Base-by-base conservation (phyloP, 1,284 basidiomycete genomes). In the Tremellales sp. region DNA sequence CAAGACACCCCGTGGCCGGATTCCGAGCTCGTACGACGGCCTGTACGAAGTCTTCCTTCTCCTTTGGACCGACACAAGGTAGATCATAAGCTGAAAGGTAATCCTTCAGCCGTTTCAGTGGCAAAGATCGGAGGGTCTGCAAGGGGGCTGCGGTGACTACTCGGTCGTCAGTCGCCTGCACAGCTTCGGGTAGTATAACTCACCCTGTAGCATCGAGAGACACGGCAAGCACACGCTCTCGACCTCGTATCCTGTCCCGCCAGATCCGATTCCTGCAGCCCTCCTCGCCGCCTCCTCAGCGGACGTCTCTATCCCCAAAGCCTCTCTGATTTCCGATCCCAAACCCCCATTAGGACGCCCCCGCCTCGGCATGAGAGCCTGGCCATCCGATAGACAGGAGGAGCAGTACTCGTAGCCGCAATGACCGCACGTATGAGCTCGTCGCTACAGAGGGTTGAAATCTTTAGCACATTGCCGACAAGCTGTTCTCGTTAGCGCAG, bases 371-470 rank as follows among this genome's bases (percentile, higher is more conserved):
- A 73, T 70, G 39, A 73, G 54, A 6, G 71, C 71, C 38, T 71
- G 68, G 1, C 66, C 68, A 32, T 68, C 65, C 6, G 63, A 65
- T 6, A 71, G 33, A 39, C 69, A 70, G 10, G 52, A 47, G 4
- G 59, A 60, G 60, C 71, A 73, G 53, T 70, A 72, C 48, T 66
- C 58, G 49, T 69, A 71, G 10, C 71, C 71, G 56, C 71, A 73
- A 45, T 71, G 68, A 10, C 63, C 63, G 48, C 71, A 73, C 3
- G 53, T 47, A 31, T 65, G 60, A n/a, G 64, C 49, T 41, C 68
- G 56, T 18, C 70, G 58, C 44, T 63, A 67, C 19, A 73, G 47
- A 1, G 61, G 57, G 51, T 70, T 71, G 50, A 73, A 73, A 4
- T 63, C 57, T 47, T 67, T 68, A 7, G 42, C 58, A 48, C 71